These are phyloP conservation scores for Tolypocladium amazonense DNA, from an alignment of 2,329 filamentous ascomycete genomes.

Conservation along the genomic window DNA sequence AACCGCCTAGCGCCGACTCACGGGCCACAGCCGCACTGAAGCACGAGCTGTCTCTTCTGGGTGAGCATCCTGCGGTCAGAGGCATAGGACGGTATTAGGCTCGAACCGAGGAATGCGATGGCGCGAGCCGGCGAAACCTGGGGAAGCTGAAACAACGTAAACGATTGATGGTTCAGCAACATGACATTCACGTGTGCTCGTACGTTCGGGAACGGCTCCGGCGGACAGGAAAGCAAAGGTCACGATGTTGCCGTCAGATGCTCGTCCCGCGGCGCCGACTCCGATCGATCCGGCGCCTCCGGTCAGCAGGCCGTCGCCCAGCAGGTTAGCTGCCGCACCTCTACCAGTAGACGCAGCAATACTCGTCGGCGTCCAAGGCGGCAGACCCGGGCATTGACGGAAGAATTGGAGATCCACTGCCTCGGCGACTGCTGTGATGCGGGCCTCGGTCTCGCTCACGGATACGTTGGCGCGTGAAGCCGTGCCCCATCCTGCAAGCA, in stretches of 20 bases:
- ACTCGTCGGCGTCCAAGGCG: not conserved
- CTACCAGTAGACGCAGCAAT: too few species aligned
- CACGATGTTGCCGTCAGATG: not conserved
- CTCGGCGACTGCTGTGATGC: not conserved
- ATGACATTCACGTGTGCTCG: not conserved
- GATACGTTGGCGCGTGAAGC: not conserved
- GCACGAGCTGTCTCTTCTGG: not conserved
- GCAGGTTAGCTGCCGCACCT: not conserved
- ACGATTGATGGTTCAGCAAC: not conserved
- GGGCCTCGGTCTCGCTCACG: not conserved
- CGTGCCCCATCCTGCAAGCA: not conserved
- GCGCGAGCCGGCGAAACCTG: not conserved
- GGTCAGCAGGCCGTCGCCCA: not conserved
- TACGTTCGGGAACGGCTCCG: not conserved
- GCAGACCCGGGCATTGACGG: not conserved
- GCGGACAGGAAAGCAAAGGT: not conserved
- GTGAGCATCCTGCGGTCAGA: not conserved
- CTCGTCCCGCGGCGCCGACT: not conserved
- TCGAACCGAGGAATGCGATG: not conserved
- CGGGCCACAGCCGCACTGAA: not conserved
- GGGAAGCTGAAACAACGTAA: not conserved
- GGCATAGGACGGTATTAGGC: too few species aligned
- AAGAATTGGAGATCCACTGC: not conserved
- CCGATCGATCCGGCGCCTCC: not conserved
- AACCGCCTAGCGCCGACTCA: not conserved